Conservation (phyloP, 257 asterid genomes). For the Catharanthus roseus region DNA sequence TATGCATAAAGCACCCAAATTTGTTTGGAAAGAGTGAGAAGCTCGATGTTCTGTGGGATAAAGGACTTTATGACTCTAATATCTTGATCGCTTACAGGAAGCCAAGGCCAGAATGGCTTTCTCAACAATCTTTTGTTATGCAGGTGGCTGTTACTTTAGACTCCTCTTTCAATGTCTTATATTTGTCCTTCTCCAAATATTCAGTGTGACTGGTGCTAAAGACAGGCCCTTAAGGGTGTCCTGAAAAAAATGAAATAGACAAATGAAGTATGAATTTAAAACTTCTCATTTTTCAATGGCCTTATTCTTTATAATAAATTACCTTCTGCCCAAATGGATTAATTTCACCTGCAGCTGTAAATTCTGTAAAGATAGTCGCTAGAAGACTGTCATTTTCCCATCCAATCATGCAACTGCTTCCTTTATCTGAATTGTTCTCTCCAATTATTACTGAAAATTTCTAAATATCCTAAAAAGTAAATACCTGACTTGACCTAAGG, state of each 20-base stretch:
- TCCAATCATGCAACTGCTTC: background rate
- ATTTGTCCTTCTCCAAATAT: background rate
- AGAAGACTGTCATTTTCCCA: background rate
- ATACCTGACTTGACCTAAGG: background rate
- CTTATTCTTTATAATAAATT: background rate
- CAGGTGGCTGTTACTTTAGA: conserved; percentile 52
- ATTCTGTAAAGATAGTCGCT: background rate
- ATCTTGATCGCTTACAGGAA: conserved; percentile 71
- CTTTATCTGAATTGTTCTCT: background rate
- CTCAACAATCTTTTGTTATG: conserved; percentile 70
- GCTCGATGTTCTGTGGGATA: conserved; percentile 90
- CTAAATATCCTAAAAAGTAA: background rate
- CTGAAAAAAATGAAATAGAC: background rate
- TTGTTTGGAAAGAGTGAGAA: conserved; percentile 94
- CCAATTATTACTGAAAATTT: background rate
- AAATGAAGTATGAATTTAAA: background rate
- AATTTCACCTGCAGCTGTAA: background rate
- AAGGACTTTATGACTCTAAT: conserved; percentile 92
- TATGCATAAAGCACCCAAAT: conserved; percentile 90
- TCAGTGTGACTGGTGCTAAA: background rate
- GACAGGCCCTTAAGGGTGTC: background rate
- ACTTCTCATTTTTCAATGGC: background rate
- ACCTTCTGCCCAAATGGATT: background rate
- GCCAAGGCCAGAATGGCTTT: conserved; percentile 86
- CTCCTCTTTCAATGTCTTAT: background rate